Evolutionary conservation across 225 moss, liverwort and hornwort genomes (phyloP).

Genomic region (Thuidium tamariscinum): DNA sequence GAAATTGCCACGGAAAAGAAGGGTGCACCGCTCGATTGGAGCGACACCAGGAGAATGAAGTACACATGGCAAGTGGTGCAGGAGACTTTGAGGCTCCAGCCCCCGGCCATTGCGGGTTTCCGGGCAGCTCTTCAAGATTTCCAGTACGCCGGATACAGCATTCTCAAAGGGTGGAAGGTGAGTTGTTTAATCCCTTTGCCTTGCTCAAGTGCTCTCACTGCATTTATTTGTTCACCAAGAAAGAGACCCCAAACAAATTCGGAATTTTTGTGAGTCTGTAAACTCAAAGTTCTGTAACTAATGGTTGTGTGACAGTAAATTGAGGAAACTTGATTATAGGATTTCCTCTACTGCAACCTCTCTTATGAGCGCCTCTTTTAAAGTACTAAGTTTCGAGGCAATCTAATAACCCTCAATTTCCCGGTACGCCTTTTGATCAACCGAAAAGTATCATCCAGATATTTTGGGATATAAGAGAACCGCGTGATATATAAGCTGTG

Average conservation of each 20-base stretch:
- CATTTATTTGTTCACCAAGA: background rate
- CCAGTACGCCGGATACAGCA: too few species aligned
- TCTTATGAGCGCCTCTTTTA: too few species aligned
- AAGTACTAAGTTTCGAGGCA: background rate
- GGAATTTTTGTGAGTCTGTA: background rate
- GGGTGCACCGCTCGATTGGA: background rate
- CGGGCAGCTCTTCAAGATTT: too few species aligned
- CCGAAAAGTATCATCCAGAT: background rate
- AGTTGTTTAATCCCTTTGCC: background rate
- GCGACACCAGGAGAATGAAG: conserved; percentile 34
- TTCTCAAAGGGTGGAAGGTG: conserved; percentile 31
- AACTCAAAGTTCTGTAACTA: background rate
- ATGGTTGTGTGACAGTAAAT: background rate
- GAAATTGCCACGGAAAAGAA: background rate
- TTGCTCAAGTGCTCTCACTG: background rate
- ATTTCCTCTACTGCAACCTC: background rate
- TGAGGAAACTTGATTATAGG: background rate
- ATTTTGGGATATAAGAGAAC: background rate
- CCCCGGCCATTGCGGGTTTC: too few species aligned
- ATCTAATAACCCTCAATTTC: background rate
- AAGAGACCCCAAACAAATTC: background rate
- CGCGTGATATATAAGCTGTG: background rate
- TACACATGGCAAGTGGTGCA: too few species aligned
- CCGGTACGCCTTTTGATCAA: background rate
- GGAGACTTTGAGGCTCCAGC: too few species aligned